Base-by-base conservation (phyloP, 2,329 filamentous ascomycete genomes). In the Ceratocystis papillata region DNA sequence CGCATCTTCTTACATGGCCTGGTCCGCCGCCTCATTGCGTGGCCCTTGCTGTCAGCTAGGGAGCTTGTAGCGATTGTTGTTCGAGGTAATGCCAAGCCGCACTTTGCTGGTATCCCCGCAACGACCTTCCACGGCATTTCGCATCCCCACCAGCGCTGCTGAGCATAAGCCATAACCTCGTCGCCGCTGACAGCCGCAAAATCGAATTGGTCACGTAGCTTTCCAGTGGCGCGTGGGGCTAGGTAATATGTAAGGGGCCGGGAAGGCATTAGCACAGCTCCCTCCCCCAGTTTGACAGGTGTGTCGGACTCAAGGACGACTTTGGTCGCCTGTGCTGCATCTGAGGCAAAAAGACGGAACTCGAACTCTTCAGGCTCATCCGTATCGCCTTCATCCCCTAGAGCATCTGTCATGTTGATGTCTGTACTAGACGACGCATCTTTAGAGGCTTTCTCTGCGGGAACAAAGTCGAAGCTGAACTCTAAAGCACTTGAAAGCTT, bases 101-200 rank as follows among this genome's bases (percentile, higher is more conserved):
- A 72, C n/a, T 71, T 73, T n/a, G 76, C 70, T 1, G 70, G 73
- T 41, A 83, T 74, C 37, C 74, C 75, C 3, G 74, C 67, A 46
- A 69, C 78, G 15, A 85, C 82, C 66, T 79, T 78, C 84, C 84
- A 87, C 1, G 83, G 83, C 69, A 82, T 76, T 72, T 86, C 83
- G 53, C 83, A 72, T 0, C 83, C 84, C 83, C 83, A 86, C 5
- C 77, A 76, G 65, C 78, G 75, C 70, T 72, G 73, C 59, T 70
- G 71, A n/a, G 79, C 78, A 68, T 76, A 74, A 25, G 71, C 71
- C 1, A 81, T 63, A 15, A 87, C 73, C 15, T 82, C 78, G n/a
- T 81, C 79, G 5, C 79, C 80, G 37, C 73, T 79, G 10, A 87
- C 74, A 2, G 84, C 81, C 2, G 77, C 76, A 28, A 60, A 44